Evolutionary conservation across 2,329 filamentous ascomycete genomes (phyloP), one percentile per base, ranked within the genome.

Genomic region (Emergomyces pasteurianus): DNA sequence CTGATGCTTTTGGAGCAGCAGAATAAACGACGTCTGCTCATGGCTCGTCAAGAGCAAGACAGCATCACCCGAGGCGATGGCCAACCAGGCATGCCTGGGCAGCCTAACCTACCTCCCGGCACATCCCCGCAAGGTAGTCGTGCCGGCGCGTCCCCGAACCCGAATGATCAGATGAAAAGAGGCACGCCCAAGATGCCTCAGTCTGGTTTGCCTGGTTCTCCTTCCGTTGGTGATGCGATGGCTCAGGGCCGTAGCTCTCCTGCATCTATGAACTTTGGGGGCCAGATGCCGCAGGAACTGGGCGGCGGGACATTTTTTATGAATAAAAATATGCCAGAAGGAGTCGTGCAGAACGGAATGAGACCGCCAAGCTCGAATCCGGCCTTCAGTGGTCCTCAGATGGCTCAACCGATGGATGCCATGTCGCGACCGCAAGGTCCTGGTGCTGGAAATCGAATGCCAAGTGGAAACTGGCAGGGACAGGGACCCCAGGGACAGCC

Each of bases 1-100:
- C 75, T 86, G 69, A 86, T 86, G 84, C 74, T 86, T 65, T 78
- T 86, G 49, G 84, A 86, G 71, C 84, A 86, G 72, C 84, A 86
- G 74, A 86, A 86, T 71, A 86, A 86, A 77, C 84, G 84, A 69
- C 79, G 84, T 58, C 72, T 86, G 70, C 79, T 86, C 71, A 85
- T 86, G 82, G 84, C 84, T 62, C 78, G 84, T 52, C 83, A 86
- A 74, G 84, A 87, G 73, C 84, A 87, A 72, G 83, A 86, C 68
- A 83, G 76, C 73, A 81, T 84, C 72, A 73, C 77, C 60, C 79
- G 79, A 61, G 72, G 78, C 65, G 79, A 80, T 60, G 77, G 78
- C 59, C 79, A 78, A 61, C 75, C 77, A 62, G 36, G 36, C 34
- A 61, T 49, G 46, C 72, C 76, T 60, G 77, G 75, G 53, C 78